A percentile compares a stretch with the other conserved stretches of the same genome.
phyloP scores from a whole-genome alignment of 2,329 filamentous ascomycete species.

The Cytospora piceicola region DNA sequence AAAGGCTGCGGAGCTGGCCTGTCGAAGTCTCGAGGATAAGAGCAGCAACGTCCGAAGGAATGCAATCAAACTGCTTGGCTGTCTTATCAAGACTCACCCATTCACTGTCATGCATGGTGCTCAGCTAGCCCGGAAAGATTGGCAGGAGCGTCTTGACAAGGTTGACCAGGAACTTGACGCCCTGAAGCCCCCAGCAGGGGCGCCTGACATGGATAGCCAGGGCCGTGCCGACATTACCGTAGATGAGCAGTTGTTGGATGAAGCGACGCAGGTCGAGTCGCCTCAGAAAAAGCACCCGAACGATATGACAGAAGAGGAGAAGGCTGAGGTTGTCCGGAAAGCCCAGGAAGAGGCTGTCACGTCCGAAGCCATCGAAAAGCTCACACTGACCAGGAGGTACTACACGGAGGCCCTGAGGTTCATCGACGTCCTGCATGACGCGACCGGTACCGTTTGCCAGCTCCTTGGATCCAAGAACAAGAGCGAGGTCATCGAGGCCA shows the following conservation, averaged over 20 bases:
- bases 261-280: constrained; percentile 80
- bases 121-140: constrained; percentile 81
- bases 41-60: constrained; percentile 96
- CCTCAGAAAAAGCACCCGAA: constrained; percentile 62
- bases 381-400: constrained; percentile 86
- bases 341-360: constrained; percentile 86
- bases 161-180: constrained; percentile 82
- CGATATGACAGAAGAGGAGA: constrained; percentile 79
- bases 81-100: constrained; percentile 90
- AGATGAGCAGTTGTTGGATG: constrained; percentile 80
- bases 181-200: constrained; percentile 76
- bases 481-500: constrained; percentile 97
- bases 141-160: constrained; percentile 78
- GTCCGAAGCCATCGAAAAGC: constrained; percentile 82
- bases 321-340: constrained; percentile 73
- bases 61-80: constrained; percentile 88
- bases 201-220: constrained; percentile 71
- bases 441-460: constrained; percentile 80
- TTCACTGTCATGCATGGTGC: constrained; percentile 92
- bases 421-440: constrained; percentile 86
- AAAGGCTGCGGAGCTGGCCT: constrained; percentile 82
- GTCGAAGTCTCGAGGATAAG: constrained; percentile 91
- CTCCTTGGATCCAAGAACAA: constrained; percentile 94
- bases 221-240: constrained; percentile 64
- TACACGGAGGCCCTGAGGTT: constrained; percentile 93